phyloP scores from a whole-genome alignment of 345 rosid genomes.

The Aquilaria yunnanensis region DNA sequence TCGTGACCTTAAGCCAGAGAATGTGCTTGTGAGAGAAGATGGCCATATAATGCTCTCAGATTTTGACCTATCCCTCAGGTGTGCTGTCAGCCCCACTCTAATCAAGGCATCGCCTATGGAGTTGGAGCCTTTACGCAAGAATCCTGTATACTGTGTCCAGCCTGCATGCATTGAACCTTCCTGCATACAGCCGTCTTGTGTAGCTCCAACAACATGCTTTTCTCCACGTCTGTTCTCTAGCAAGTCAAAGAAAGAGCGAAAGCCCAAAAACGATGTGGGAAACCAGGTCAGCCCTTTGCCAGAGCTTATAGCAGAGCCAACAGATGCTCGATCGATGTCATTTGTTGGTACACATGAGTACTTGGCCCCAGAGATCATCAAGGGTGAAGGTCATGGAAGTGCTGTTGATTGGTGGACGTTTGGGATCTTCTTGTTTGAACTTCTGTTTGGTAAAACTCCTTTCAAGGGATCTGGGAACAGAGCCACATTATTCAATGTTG shows the following conservation, averaged over 20 bases:
- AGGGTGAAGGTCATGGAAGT: slow-evolving; percentile 96
- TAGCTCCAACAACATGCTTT: slow-evolving; percentile 80
- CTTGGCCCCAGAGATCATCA: slow-evolving; percentile 85
- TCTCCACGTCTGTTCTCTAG: slow-evolving; percentile 81
- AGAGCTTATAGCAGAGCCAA: slow-evolving; percentile 90
- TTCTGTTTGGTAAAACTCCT: slow-evolving; percentile 86
- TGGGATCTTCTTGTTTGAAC: slow-evolving; percentile 81
- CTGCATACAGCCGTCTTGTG: slow-evolving; percentile 82
- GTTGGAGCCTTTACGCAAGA: slow-evolving; percentile 64
- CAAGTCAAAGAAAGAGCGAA: slow-evolving; percentile 71
- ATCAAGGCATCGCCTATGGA: slow-evolving; percentile 52
- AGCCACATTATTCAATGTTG: slow-evolving; percentile 77
- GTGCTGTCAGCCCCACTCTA: slow-evolving; percentile 78
- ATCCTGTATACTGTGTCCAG: slow-evolving; percentile 65
- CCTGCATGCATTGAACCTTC: slow-evolving; percentile 84
- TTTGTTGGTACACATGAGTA: slow-evolving; percentile 93
- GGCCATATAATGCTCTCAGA: slow-evolving; percentile 86
- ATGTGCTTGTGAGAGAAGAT: slow-evolving; percentile 65
- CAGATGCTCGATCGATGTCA: slow-evolving; percentile 90
- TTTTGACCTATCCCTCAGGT: slow-evolving; percentile 79
- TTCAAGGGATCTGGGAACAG: slow-evolving; percentile 91
- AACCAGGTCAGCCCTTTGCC: slow-evolving; percentile 83
- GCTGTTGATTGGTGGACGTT: slow-evolving; percentile 99
- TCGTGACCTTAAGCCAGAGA: slow-evolving; percentile 80
- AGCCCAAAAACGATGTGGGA: slow-evolving; percentile 59